Conservation (phyloP, 108 stramenopile genomes). For the Schizochytrium sp. region DNA sequence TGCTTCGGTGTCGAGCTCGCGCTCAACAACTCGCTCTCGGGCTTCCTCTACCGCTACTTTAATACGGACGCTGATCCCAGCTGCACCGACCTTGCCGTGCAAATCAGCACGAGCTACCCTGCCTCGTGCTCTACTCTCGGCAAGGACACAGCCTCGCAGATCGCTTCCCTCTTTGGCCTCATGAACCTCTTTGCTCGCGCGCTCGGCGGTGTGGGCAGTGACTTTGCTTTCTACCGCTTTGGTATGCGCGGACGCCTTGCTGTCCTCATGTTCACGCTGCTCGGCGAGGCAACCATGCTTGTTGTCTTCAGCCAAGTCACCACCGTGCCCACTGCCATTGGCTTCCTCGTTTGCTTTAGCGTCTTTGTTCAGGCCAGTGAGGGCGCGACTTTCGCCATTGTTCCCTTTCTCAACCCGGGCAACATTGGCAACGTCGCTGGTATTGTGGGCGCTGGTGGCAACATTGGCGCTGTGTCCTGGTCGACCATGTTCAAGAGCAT, state of each 20-base stretch:
- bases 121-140: conserved; percentile 30
- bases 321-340: conserved; percentile 18
- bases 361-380: conserved; percentile 34
- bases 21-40: conserved; percentile 12
- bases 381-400: conserved; percentile 33
- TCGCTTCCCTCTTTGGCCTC: conserved; percentile 21
- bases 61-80: neutral
- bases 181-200: conserved; percentile 22
- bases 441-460: conserved; percentile 38
- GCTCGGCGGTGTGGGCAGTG: neutral
- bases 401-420: conserved; percentile 31
- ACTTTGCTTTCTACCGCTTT: neutral
- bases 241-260: conserved; percentile 37
- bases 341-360: conserved; percentile 28
- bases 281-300: conserved; percentile 29
- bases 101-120: conserved; percentile 30
- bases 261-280: conserved; percentile 21
- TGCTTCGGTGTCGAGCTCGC: conserved; percentile 23
- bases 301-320: conserved; percentile 20
- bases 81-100: conserved; percentile 24
- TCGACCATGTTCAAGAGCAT: conserved; percentile 17
- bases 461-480: conserved; percentile 40
- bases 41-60: neutral
- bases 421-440: conserved; percentile 37
- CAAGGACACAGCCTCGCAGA: conserved; percentile 21